Evolutionary conservation across 495 filamentous ascomycete genomes (phyloP).

Genomic region (Penicillium roqueforti): DNA sequence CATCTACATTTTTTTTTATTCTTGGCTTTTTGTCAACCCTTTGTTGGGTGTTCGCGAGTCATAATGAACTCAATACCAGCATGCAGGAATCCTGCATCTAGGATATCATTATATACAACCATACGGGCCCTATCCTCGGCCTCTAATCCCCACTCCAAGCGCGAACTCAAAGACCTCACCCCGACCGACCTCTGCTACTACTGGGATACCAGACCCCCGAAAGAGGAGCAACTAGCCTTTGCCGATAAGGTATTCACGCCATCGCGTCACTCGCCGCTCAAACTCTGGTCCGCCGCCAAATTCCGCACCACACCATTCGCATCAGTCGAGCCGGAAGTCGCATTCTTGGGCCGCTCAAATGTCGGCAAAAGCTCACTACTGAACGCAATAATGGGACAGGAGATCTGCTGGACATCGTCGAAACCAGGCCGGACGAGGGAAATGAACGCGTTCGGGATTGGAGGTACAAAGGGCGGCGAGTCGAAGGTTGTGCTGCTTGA

Average conservation of each 20-base stretch:
- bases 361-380: constrained; percentile 87
- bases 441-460: constrained; percentile 84
- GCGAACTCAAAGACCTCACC: constrained; percentile 32
- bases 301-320: constrained; percentile 60
- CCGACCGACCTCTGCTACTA: constrained; percentile 46
- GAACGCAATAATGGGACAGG: constrained; percentile 69
- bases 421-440: constrained; percentile 73
- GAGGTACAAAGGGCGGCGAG: constrained; percentile 50
- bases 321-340: constrained; percentile 52
- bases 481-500: constrained; percentile 66
- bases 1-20: not conserved
- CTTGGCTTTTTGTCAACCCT: not conserved
- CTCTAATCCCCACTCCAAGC: constrained; percentile 26
- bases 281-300: constrained; percentile 66
- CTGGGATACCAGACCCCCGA: constrained; percentile 57
- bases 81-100: not conserved
- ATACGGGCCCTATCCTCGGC: constrained; percentile 6
- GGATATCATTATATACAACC: constrained; percentile 12
- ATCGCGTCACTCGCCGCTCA: constrained; percentile 50
- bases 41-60: not conserved
- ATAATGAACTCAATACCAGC: constrained; percentile 3
- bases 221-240: constrained; percentile 46
- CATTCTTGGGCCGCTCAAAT: constrained; percentile 79
- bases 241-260: constrained; percentile 59
- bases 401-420: constrained; percentile 58